Evolutionary conservation across 176 grass and related monocot species (phyloP).

Genomic region (Bromus sterilis): DNA sequence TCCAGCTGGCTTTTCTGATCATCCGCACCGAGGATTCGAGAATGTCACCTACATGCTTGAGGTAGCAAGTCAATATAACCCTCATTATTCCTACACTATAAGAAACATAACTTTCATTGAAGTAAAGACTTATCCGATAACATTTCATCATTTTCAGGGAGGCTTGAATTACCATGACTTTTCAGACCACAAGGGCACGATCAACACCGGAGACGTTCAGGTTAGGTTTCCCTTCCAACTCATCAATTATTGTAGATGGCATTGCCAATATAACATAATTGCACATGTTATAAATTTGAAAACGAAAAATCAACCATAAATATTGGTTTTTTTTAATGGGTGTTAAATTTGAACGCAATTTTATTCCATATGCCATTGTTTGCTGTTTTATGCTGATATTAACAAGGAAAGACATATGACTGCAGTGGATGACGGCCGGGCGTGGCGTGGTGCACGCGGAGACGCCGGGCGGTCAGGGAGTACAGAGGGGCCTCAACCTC

Average conservation of each 20-base stretch:
- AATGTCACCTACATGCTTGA: slow-evolving; percentile 75
- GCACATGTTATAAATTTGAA: neutral
- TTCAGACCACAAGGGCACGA: slow-evolving; percentile 83
- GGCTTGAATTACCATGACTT: slow-evolving; percentile 69
- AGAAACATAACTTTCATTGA: neutral
- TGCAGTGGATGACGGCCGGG: slow-evolving; percentile 95
- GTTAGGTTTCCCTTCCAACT: slow-evolving; percentile 31
- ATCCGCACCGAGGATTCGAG: slow-evolving; percentile 90
- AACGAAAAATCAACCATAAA: neutral
- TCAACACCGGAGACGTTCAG: slow-evolving; percentile 74
- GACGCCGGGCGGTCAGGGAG: slow-evolving; percentile 54
- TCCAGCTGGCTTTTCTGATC: slow-evolving; percentile 62
- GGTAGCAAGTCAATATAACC: slow-evolving; percentile 23
- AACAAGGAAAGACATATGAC: neutral
- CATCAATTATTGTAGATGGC: too few relatives aligned
- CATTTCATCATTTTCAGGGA: slow-evolving; percentile 31
- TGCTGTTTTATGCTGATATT: neutral
- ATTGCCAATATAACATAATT: neutral
- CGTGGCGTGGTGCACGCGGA: slow-evolving; percentile 94
- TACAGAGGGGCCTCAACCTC: slow-evolving; percentile 66
- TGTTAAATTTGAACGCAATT: neutral
- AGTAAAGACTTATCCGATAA: neutral
- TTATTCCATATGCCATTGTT: neutral
- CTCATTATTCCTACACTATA: neutral
- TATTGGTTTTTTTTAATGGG: too few relatives aligned